Base-by-base conservation (phyloP, 2,329 filamentous ascomycete genomes). In the Pseudodiploospora longispora region DNA sequence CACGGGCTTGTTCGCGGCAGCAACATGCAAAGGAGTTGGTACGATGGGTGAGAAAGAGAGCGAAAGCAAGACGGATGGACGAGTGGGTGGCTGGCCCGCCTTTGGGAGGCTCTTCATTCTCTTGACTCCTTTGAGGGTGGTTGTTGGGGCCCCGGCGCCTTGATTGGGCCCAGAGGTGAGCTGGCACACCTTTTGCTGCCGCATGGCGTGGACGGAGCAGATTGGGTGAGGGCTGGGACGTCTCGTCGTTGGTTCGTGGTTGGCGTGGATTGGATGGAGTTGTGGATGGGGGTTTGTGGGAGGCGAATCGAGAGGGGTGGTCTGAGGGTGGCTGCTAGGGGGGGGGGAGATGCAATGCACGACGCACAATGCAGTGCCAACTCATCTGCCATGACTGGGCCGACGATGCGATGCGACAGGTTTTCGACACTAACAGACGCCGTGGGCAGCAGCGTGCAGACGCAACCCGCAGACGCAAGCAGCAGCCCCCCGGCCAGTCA, bases 151-250 rank as follows among this genome's bases (percentile, higher is more conserved):
- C 39, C 37, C 39, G 32, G 54, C 55, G 54, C 50, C 52, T 19
- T 61, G 58, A 61, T 61, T 60, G 57, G 57, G 49, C 43, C 49
- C 27, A 30, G 48, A 42, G 45, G 48, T 54, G 52, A 51, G 51
- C 46, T 55, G 52, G 51, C 53, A 52, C 43, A 52, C 52, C 44
- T 47, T 41, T 41, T 48, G 52, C 50, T 49, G 52, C 48, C 44
- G 51, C 48, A 50, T 52, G 54, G 57, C 57, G 57, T 59, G 57
- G 57, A 54, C 46, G 51, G 49, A 40, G 47, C 47, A 51, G 56
- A 59, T 58, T 56, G 54, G 54, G 43, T 47, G 29, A 47, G 8
- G 42, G 36, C 41, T 38, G 42, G 43, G 38, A 45, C 34, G 42
- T 47, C 32, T 9, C 9, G 32, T 19, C 19, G 19, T 19, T 19